Evolutionary conservation across 208 protist species (phyloP).

Genomic region (Willaertia magna): DNA sequence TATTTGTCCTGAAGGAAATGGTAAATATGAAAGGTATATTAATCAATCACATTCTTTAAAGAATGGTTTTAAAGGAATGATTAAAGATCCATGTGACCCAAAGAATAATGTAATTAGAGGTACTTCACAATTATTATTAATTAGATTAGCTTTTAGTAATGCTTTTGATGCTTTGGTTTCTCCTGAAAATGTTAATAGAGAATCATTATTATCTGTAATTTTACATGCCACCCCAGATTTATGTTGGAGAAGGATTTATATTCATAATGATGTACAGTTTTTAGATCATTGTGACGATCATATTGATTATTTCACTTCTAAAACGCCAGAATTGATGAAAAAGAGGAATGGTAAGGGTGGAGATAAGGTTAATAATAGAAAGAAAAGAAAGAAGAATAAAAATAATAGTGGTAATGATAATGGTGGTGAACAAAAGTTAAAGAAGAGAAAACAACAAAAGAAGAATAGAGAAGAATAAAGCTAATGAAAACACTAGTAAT

Average conservation of each 20-base stretch:
- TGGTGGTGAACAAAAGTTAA: too few species aligned
- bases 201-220: background rate
- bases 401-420: too few species aligned
- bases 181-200: background rate
- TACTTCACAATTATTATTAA: background rate
- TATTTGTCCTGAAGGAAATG: background rate
- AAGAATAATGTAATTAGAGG: background rate
- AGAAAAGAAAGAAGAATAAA: too few species aligned
- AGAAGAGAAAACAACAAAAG: too few species aligned
- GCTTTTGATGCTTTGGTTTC: background rate
- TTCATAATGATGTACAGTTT: background rate
- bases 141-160: background rate
- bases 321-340: too few species aligned
- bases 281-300: too few species aligned
- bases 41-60: background rate
- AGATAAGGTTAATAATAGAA: too few species aligned
- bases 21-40: background rate
- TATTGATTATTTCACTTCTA: too few species aligned
- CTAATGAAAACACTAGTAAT: too few species aligned
- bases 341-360: too few species aligned
- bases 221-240: background rate
- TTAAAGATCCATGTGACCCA: background rate
- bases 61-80: background rate
- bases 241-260: background rate
- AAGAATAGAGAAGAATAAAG: too few species aligned